A percentile compares a stretch with the other conserved stretches of the same genome.
phyloP scores from a whole-genome alignment of 176 grass and related monocot species.

The Poa pratensis region DNA sequence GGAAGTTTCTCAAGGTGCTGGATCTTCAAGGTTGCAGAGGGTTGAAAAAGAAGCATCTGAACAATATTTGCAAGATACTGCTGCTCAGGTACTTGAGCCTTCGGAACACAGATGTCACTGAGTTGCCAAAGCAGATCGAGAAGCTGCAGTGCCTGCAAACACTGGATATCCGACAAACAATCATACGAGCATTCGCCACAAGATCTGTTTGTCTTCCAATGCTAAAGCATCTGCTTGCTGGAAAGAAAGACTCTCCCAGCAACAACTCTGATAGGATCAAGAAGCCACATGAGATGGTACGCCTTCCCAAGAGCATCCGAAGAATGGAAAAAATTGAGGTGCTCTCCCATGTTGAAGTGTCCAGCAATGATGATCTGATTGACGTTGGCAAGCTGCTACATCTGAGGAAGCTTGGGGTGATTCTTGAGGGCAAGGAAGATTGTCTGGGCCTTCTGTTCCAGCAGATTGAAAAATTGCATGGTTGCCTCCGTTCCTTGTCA shows the following conservation, averaged over 20 bases:
- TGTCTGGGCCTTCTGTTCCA: neutral
- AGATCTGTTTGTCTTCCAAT: neutral
- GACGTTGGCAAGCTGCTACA: neutral
- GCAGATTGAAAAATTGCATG: neutral
- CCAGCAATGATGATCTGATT: neutral
- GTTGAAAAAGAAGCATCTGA: neutral
- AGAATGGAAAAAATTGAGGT: neutral
- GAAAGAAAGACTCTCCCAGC: neutral
- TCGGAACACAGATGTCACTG: neutral
- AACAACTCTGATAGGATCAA: neutral
- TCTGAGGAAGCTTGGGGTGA: neutral
- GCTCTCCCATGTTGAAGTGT: neutral
- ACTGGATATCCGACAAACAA: neutral
- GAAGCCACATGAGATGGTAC: neutral
- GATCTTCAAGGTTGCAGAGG: neutral
- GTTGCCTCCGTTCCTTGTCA: neutral
- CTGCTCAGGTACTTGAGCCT: neutral
- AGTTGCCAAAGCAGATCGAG: neutral
- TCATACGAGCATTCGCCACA: neutral
- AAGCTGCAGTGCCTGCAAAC: neutral
- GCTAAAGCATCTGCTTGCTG: constrained; percentile 6
- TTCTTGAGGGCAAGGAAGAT: neutral
- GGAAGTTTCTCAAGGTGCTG: neutral
- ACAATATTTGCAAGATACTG: neutral
- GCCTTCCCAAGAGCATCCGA: constrained; percentile 2